phyloP scores from a whole-genome alignment of 805 yeast species.

The Metschnikowia henanensis region DNA sequence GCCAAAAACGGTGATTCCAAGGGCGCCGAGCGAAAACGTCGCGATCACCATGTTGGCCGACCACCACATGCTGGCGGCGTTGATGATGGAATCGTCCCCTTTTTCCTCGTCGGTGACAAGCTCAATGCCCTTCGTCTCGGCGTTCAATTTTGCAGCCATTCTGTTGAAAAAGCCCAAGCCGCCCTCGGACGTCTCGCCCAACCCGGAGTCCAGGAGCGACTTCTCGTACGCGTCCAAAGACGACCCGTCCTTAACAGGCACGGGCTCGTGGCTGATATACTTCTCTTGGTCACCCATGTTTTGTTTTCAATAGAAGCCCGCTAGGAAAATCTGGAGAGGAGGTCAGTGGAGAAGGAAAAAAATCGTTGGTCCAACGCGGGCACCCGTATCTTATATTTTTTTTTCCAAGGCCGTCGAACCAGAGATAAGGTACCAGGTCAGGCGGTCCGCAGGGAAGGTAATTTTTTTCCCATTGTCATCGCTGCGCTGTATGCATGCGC shows the following conservation, averaged over 20 bases:
- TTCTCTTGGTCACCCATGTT: constrained; percentile 18
- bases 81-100: constrained; percentile 60
- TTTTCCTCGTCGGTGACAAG: constrained; percentile 78
- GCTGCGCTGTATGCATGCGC: constrained; percentile 4
- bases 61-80: constrained; percentile 87
- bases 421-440: constrained; percentile 6
- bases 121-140: constrained; percentile 72
- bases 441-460: neutral
- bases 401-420: neutral
- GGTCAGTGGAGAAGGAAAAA: neutral
- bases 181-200: constrained; percentile 26
- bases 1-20: constrained; percentile 57
- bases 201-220: constrained; percentile 23
- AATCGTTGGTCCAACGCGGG: neutral
- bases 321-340: neutral
- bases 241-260: constrained; percentile 18
- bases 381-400: constrained; percentile 3
- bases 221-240: constrained; percentile 27
- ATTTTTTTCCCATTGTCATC: constrained; percentile 6
- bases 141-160: constrained; percentile 37
- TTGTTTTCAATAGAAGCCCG: neutral
- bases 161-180: constrained; percentile 31
- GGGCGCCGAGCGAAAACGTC: constrained; percentile 73
- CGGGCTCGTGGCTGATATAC: constrained; percentile 6
- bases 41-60: constrained; percentile 89